A percentile compares a stretch with the other conserved stretches of the same genome.
These are phyloP conservation scores for Moniliophthora roreri DNA, from an alignment of 1,284 basidiomycete genomes.

Conservation along the genomic window DNA sequence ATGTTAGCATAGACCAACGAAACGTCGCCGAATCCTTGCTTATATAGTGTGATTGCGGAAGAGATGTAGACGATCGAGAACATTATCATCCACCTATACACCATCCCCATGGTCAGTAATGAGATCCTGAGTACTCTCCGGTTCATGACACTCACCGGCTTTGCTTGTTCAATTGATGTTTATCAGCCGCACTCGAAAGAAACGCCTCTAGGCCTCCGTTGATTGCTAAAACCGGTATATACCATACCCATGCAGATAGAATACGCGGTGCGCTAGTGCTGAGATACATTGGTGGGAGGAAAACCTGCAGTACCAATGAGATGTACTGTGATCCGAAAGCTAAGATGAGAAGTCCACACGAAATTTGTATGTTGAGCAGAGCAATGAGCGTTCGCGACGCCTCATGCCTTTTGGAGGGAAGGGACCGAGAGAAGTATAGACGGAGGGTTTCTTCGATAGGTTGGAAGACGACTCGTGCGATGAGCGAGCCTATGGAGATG, in stretches of 20 bases:
- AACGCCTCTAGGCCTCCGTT: conserved; percentile 93
- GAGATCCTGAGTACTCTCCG: conserved; percentile 4
- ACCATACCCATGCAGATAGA: conserved; percentile 77
- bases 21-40: conserved; percentile 56
- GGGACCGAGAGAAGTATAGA: conserved; percentile 79
- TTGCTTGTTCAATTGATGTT: conserved; percentile 63
- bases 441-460: conserved; percentile 90
- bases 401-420: conserved; percentile 38
- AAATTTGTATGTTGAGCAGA: conserved; percentile 68
- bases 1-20: conserved; percentile 79
- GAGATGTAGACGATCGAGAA: conserved; percentile 65
- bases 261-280: conserved; percentile 74
- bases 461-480: conserved; percentile 90
- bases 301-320: conserved; percentile 61
- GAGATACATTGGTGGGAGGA: conserved; percentile 74
- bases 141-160: conserved; percentile 60
- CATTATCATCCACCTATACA: conserved; percentile 60
- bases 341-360: conserved; percentile 71
- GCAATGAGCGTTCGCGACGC: conserved; percentile 44
- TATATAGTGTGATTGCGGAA: conserved; percentile 51
- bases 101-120: background rate
- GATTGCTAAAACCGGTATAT: conserved; percentile 84
- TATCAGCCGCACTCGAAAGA: conserved; percentile 73
- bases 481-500: conserved; percentile 69
- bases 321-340: conserved; percentile 78